Evolutionary conservation across 2,329 filamentous ascomycete genomes (phyloP).

Genomic region (Pseudopithomyces chartarum): DNA sequence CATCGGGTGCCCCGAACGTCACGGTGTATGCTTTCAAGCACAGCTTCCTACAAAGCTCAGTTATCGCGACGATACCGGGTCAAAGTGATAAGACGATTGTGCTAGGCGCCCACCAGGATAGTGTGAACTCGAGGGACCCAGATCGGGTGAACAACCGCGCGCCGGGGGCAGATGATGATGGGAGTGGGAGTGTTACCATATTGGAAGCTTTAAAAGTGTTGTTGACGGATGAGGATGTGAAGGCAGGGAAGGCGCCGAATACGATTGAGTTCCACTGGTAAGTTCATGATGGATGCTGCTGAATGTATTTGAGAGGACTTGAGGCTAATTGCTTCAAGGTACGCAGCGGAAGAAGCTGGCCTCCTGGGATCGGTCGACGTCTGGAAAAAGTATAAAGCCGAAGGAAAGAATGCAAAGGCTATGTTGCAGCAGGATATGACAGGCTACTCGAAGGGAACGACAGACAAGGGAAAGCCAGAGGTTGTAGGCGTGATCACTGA

Average conservation of each 20-base stretch:
- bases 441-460: slow-evolving; percentile 78
- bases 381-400: slow-evolving; percentile 76
- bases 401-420: slow-evolving; percentile 78
- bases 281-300: slow-evolving; percentile 12
- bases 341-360: slow-evolving; percentile 78
- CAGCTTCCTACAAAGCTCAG: slow-evolving; percentile 82
- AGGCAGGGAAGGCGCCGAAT: slow-evolving; percentile 73
- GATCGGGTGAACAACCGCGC: slow-evolving; percentile 65
- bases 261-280: slow-evolving; percentile 98
- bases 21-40: slow-evolving; percentile 75
- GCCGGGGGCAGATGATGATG: slow-evolving; percentile 91
- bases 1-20: slow-evolving; percentile 73
- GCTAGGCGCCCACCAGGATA: slow-evolving; percentile 90
- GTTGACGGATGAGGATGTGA: slow-evolving; percentile 69
- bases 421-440: slow-evolving; percentile 98
- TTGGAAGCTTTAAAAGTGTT: slow-evolving; percentile 85
- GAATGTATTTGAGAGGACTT: neutral
- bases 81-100: slow-evolving; percentile 80
- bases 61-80: slow-evolving; percentile 89
- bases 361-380: slow-evolving; percentile 86
- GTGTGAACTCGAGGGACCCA: slow-evolving; percentile 68
- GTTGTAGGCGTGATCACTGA: slow-evolving; percentile 90
- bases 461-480: slow-evolving; percentile 79
- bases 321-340: neutral
- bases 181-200: slow-evolving; percentile 88